These are phyloP conservation scores for Sphagnum contortum DNA, from an alignment of 225 moss, liverwort and hornwort genomes.

Conservation along the genomic window DNA sequence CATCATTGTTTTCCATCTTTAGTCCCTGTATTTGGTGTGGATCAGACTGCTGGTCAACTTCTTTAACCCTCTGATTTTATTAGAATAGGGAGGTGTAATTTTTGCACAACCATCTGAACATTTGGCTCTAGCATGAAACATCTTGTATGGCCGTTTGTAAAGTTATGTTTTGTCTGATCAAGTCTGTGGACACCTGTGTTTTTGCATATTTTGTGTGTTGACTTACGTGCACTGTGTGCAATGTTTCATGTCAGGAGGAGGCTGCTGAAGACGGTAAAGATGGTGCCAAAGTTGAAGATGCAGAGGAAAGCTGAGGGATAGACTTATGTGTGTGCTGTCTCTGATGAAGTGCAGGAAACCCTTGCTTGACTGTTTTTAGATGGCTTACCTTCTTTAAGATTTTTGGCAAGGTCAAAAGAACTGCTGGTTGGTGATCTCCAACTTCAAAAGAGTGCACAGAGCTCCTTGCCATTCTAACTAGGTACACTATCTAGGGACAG, in stretches of 20 bases:
- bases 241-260: constrained; percentile 3
- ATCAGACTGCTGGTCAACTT: background rate
- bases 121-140: background rate
- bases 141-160: background rate
- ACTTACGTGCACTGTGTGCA: background rate
- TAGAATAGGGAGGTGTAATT: background rate
- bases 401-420: too few species aligned
- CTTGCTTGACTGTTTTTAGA: too few species aligned
- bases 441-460: too few species aligned
- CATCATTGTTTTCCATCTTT: background rate
- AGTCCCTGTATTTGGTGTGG: background rate
- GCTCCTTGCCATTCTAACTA: too few species aligned
- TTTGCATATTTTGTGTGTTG: background rate
- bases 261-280: constrained; percentile 9
- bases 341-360: too few species aligned
- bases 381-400: too few species aligned
- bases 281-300: constrained; percentile 6
- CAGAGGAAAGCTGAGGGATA: constrained; percentile 1
- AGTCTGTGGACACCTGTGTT: background rate
- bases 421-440: too few species aligned
- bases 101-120: background rate
- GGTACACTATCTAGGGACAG: too few species aligned
- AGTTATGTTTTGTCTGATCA: too few species aligned
- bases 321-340: too few species aligned
- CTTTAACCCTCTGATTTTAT: background rate